These are phyloP conservation scores for Pholiota conissans DNA, from an alignment of 768 basidiomycete species.

Conservation along the genomic window DNA sequence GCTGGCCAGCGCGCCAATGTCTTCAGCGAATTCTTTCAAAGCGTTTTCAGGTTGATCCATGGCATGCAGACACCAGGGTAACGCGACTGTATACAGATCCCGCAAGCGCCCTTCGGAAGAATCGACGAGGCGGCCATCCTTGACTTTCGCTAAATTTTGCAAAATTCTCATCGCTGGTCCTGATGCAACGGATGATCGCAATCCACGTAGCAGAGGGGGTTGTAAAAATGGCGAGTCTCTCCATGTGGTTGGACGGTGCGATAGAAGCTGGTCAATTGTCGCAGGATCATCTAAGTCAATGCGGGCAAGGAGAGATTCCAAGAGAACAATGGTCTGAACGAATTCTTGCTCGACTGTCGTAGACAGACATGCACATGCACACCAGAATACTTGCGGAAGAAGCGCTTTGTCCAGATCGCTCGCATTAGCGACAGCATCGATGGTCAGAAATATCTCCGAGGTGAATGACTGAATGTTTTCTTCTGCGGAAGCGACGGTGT, in stretches of 20 bases:
- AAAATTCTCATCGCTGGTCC: constrained; percentile 68
- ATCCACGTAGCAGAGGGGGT: constrained; percentile 67
- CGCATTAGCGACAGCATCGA: constrained; percentile 59
- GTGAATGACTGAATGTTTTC: constrained; percentile 81
- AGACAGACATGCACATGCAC: constrained; percentile 73
- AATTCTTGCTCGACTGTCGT: constrained; percentile 87
- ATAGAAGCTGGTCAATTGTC: constrained; percentile 68
- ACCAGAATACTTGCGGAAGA: constrained; percentile 88
- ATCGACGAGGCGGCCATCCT: constrained; percentile 70
- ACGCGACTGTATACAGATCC: constrained; percentile 76
- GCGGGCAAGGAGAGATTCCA: constrained; percentile 64
- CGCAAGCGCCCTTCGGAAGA: constrained; percentile 67
- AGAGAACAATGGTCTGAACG: constrained; percentile 58
- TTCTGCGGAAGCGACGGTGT: constrained; percentile 77
- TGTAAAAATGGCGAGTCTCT: constrained; percentile 64
- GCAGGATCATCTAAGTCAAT: constrained; percentile 70
- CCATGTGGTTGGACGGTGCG: constrained; percentile 75
- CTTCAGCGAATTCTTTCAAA: constrained; percentile 69
- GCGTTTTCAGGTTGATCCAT: constrained; percentile 68
- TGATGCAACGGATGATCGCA: constrained; percentile 77
- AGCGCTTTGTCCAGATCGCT: constrained; percentile 59
- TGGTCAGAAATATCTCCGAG: constrained; percentile 76
- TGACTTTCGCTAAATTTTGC: constrained; percentile 56
- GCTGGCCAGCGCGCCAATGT: constrained; percentile 72
- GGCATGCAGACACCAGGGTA: constrained; percentile 89